phyloP scores from a whole-genome alignment of 2,329 filamentous ascomycete genomes.

The Harringtonia lauricola region DNA sequence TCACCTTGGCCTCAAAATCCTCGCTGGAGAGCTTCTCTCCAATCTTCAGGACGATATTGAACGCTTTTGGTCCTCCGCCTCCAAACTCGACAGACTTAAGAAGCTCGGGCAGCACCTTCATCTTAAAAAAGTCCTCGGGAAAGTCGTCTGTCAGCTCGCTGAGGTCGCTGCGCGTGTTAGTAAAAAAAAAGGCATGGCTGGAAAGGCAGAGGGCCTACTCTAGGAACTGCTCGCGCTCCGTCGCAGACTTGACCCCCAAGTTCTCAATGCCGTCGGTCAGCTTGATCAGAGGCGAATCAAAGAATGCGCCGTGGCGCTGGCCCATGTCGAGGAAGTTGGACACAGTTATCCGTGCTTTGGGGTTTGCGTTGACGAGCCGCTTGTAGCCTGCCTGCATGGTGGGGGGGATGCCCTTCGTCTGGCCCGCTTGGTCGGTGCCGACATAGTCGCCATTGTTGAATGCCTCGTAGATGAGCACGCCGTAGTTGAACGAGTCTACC shows the following conservation, averaged over 20 bases:
- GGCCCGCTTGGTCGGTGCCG: conserved; percentile 67
- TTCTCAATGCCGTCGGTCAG: conserved; percentile 89
- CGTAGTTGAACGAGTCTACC: conserved; percentile 80
- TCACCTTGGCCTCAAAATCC: conserved; percentile 77
- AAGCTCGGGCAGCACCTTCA: conserved; percentile 89
- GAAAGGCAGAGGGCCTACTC: conserved; percentile 29
- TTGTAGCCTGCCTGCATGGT: conserved; percentile 89
- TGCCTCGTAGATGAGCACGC: conserved; percentile 74
- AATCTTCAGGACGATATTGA: conserved; percentile 83
- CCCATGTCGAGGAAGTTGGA: conserved; percentile 86
- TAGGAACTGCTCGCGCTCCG: conserved; percentile 76
- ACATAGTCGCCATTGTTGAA: conserved; percentile 73
- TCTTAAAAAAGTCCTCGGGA: conserved; percentile 94
- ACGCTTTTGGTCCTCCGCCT: conserved; percentile 85
- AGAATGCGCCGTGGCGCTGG: conserved; percentile 70
- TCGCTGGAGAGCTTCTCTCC: conserved; percentile 76
- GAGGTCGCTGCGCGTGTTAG: conserved; percentile 44
- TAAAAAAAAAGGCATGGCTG: too few species aligned
- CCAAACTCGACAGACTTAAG: conserved; percentile 99
- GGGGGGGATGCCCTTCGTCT: conserved; percentile 76
- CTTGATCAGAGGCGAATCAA: conserved; percentile 85
- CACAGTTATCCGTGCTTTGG: conserved; percentile 76
- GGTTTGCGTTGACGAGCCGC: conserved; percentile 75
- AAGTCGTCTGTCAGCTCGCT: conserved; percentile 86
- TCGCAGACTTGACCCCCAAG: conserved; percentile 74